Percentiles rank a stretch among this genome's conserved stretches.
Conservation (phyloP, 768 basidiomycete species). For the Gelatoporia subvermispora region DNA sequence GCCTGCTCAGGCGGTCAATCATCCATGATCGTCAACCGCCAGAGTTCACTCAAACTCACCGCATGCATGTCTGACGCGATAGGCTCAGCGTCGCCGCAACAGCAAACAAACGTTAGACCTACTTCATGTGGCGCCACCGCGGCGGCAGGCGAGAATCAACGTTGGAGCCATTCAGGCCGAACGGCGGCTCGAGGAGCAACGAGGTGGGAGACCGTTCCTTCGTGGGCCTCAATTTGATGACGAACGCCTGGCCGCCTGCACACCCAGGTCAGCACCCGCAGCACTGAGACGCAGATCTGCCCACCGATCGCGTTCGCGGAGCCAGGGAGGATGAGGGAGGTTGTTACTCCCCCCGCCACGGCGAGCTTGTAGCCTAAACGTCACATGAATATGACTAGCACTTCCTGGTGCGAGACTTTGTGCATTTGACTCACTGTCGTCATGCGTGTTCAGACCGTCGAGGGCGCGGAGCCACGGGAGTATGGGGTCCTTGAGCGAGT, state of each 20-base stretch:
- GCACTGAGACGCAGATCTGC: neutral
- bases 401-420: neutral
- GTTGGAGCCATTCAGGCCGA: slow-evolving; percentile 38
- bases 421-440: slow-evolving; percentile 29
- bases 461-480: slow-evolving; percentile 64
- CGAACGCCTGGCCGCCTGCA: slow-evolving; percentile 71
- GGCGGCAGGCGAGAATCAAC: slow-evolving; percentile 24
- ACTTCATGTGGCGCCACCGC: slow-evolving; percentile 74
- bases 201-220: slow-evolving; percentile 61
- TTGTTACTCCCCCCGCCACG: slow-evolving; percentile 70
- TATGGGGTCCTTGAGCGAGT: slow-evolving; percentile 48
- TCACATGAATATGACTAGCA: neutral
- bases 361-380: slow-evolving; percentile 42
- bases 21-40: neutral
- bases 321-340: slow-evolving; percentile 72
- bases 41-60: too few relatives aligned
- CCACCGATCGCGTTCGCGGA: slow-evolving; percentile 57
- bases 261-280: neutral
- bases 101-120: slow-evolving; percentile 8
- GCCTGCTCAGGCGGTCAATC: slow-evolving; percentile 37
- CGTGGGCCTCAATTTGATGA: slow-evolving; percentile 72
- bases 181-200: slow-evolving; percentile 72
- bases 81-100: neutral
- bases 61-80: slow-evolving; percentile 52
- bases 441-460: slow-evolving; percentile 74